phyloP scores from a whole-genome alignment of 306 rosid genomes.

The Echinosophora koreensis region DNA sequence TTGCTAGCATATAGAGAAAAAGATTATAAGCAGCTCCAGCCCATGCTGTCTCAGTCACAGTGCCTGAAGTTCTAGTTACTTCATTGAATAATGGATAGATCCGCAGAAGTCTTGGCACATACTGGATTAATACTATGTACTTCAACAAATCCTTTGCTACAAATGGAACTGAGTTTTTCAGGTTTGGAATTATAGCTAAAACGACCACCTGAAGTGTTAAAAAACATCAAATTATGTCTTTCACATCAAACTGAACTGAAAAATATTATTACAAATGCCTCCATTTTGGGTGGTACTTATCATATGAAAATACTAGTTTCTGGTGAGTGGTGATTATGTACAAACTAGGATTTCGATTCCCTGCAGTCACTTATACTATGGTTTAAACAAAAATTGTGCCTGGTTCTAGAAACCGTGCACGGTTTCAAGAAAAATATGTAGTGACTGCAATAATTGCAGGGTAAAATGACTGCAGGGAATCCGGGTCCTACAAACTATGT shows the following conservation, averaged over 20 bases:
- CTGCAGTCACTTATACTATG: too few species aligned
- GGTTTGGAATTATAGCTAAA: constrained; percentile 49
- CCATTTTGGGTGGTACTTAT: constrained; percentile 19
- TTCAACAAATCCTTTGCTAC: constrained; percentile 61
- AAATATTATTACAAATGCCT: constrained; percentile 2
- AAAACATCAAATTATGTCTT: constrained; percentile 17
- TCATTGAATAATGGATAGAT: constrained; percentile 74
- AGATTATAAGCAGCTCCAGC: constrained; percentile 91
- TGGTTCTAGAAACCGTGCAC: too few species aligned
- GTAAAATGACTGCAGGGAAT: too few species aligned
- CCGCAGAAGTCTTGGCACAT: constrained; percentile 75
- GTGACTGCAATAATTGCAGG: too few species aligned
- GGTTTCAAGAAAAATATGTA: too few species aligned
- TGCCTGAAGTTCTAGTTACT: constrained; percentile 84
- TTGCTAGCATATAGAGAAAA: constrained; percentile 81
- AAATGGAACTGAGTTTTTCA: constrained; percentile 42
- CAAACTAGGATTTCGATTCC: too few species aligned
- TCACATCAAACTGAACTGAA: constrained; percentile 16
- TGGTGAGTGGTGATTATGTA: too few species aligned
- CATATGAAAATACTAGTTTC: not conserved
- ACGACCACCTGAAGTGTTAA: constrained; percentile 59
- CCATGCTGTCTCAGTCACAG: constrained; percentile 90
- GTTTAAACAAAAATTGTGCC: too few species aligned
- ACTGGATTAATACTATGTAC: constrained; percentile 59
- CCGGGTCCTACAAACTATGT: not conserved